phyloP scores from a whole-genome alignment of 2,329 filamentous ascomycete species.

The Lachnellula suecica region DNA sequence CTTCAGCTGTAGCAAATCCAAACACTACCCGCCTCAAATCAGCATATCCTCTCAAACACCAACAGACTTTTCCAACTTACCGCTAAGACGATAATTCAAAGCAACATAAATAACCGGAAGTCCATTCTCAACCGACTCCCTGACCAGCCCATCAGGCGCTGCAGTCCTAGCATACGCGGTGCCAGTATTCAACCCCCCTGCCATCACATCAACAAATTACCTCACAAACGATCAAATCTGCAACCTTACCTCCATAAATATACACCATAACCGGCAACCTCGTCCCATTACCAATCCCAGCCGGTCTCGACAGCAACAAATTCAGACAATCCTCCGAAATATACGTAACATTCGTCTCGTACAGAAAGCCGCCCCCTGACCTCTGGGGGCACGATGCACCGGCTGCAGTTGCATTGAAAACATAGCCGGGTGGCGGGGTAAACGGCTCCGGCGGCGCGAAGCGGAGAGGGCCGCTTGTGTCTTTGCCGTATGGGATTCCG shows the following conservation, averaged over 20 bases:
- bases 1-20: constrained; percentile 65
- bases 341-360: constrained; percentile 37
- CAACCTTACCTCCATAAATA: constrained; percentile 61
- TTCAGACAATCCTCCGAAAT: constrained; percentile 62
- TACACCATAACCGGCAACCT: constrained; percentile 66
- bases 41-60: no score
- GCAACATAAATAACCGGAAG: constrained; percentile 54
- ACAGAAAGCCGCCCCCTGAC: constrained; percentile 33
- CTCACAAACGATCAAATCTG: background rate
- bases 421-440: constrained; percentile 31
- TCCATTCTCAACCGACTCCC: constrained; percentile 44
- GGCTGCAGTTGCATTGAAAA: constrained; percentile 39
- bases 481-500: constrained; percentile 46
- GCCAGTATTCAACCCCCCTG: constrained; percentile 17
- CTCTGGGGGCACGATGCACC: constrained; percentile 46
- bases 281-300: constrained; percentile 47
- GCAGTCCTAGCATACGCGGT: constrained; percentile 13
- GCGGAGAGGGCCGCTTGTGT: constrained; percentile 44
- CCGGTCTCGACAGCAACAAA: constrained; percentile 53
- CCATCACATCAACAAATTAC: background rate
- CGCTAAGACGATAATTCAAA: constrained; percentile 51
- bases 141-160: constrained; percentile 44
- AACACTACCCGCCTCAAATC: no score
- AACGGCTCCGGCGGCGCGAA: constrained; percentile 45
- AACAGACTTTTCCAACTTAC: no score